Evolutionary conservation across 2,329 filamentous ascomycete genomes (phyloP), one percentile per base, ranked within the genome.

Genomic region (Sphaerulina vaccinii): DNA sequence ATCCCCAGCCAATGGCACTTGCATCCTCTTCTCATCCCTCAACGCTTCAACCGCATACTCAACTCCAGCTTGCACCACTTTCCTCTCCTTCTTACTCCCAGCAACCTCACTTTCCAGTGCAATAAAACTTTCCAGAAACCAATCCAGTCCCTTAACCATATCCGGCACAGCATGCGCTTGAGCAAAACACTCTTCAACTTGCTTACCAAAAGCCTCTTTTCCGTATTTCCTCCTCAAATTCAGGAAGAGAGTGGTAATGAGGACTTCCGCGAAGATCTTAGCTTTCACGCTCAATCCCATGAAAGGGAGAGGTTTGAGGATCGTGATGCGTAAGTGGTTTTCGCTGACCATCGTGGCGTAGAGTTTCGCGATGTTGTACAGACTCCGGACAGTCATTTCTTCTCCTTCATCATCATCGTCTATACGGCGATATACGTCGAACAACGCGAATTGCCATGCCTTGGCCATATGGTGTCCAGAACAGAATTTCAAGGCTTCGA

Each of bases 391-490:
- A 18, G 74, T 73, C 48, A 84, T 72, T n/a, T 72, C 71, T 1
- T 72, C 70, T 1, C 83, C 82, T 15, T 78, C 76, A 1, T 77
- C 75, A 3, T 79, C 80, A 10, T 76, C 75, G 2, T 87, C 80
- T 2, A 76, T 81, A 29, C 83, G 80, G 63, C 87, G 85, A 71
- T 96, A 95, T 8, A 92, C 77, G 61, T 87, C 89, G 85, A 91
- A 95, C 1, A 97, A 75, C 6, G 86, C 83, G 63, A 92, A 90
- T 66, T 93, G 88, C 66, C 97, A 95, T 1, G 88, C 85, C 73
- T 92, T 92, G 55, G 84, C 83, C 60, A 95, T 79, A 62, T 84
- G 83, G 59, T 62, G 83, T 54, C 91, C 88, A 3, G 77, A 76
- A 64, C 90, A 95, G 7, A 96, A 78, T 58, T 85, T 85, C 41